A percentile compares a stretch with the other conserved stretches of the same genome.
phyloP scores from a whole-genome alignment of 2,329 filamentous ascomycete species.

The Aspergillus tubingensis region DNA sequence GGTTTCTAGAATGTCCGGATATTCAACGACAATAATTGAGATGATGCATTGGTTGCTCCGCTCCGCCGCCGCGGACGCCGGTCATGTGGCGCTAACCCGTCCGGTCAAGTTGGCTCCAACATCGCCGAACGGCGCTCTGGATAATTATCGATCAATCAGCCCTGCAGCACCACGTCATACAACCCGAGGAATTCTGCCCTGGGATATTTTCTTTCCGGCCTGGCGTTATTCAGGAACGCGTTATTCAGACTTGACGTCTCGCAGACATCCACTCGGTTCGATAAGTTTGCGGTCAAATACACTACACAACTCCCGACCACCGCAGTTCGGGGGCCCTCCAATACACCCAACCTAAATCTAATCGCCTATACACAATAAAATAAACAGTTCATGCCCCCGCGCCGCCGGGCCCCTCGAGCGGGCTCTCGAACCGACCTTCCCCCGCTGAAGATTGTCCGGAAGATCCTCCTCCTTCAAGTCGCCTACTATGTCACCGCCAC shows the following conservation, averaged over 20 bases:
- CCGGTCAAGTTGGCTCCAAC: slow-evolving; percentile 12
- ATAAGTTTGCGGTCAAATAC: not conserved
- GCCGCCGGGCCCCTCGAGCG: slow-evolving; percentile 63
- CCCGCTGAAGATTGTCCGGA: slow-evolving; percentile 66
- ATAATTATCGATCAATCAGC: not conserved
- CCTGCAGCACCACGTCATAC: not conserved
- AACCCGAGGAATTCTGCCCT: not conserved
- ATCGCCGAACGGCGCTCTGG: not conserved
- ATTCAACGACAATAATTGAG: not conserved
- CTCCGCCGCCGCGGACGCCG: slow-evolving; percentile 16
- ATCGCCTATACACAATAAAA: slow-evolving; percentile 1
- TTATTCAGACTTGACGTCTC: not conserved
- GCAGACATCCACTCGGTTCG: not conserved
- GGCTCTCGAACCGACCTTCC: slow-evolving; percentile 68
- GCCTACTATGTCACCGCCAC: slow-evolving; percentile 65
- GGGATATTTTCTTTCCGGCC: not conserved
- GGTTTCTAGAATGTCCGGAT: not conserved
- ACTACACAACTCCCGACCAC: not conserved
- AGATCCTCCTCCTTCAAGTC: slow-evolving; percentile 66
- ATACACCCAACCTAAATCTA: not conserved
- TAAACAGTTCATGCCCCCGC: slow-evolving; percentile 41
- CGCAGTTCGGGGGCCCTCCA: not conserved
- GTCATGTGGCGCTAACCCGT: slow-evolving; percentile 22
- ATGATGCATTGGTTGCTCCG: slow-evolving; percentile 7
- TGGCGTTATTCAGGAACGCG: not conserved